Percentiles rank a stretch among this genome's conserved stretches.
Evolutionary conservation across 768 basidiomycete genomes (phyloP).

Genomic region (Auriculariales sp.): DNA sequence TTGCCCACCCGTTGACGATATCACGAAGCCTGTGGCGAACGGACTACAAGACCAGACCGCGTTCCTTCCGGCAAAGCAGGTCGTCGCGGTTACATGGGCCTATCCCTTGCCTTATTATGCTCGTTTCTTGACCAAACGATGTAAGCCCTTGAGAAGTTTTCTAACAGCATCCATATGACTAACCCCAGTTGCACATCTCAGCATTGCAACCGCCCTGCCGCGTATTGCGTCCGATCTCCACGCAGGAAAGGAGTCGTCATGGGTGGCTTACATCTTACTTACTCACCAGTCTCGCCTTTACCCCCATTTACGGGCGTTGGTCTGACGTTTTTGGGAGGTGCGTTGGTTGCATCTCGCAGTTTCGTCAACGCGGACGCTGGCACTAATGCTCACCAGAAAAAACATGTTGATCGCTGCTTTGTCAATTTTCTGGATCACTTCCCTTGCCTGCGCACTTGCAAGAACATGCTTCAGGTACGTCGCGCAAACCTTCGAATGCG

Average conservation of each 20-base stretch:
- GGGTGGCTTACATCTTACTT: constrained; percentile 10
- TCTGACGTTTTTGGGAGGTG: constrained; percentile 12
- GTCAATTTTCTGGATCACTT: too few relatives aligned
- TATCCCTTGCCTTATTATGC: constrained; percentile 10
- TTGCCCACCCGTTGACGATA: too few relatives aligned
- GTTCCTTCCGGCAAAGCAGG: constrained; percentile 10
- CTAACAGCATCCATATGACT: too few relatives aligned
- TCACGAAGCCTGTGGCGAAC: too few relatives aligned
- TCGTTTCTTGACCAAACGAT: constrained; percentile 12
- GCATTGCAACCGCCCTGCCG: constrained; percentile 11
- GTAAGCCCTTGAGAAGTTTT: too few relatives aligned
- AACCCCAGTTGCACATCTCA: too few relatives aligned
- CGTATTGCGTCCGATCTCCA: constrained; percentile 9
- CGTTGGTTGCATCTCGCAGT: too few relatives aligned
- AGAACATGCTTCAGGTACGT: too few relatives aligned
- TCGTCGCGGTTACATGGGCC: constrained; percentile 10
- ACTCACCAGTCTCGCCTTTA: constrained; percentile 5
- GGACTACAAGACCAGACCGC: constrained; percentile 11
- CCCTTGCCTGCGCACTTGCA: too few relatives aligned
- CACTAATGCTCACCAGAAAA: too few relatives aligned
- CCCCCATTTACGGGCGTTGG: constrained; percentile 11
- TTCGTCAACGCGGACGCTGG: too few relatives aligned
- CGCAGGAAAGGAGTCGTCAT: constrained; percentile 8
- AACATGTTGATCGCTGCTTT: constrained; percentile 7
- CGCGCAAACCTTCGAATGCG: too few relatives aligned